phyloP scores from a whole-genome alignment of 225 moss, liverwort and hornwort genomes.

The Marchantia paleacea region DNA sequence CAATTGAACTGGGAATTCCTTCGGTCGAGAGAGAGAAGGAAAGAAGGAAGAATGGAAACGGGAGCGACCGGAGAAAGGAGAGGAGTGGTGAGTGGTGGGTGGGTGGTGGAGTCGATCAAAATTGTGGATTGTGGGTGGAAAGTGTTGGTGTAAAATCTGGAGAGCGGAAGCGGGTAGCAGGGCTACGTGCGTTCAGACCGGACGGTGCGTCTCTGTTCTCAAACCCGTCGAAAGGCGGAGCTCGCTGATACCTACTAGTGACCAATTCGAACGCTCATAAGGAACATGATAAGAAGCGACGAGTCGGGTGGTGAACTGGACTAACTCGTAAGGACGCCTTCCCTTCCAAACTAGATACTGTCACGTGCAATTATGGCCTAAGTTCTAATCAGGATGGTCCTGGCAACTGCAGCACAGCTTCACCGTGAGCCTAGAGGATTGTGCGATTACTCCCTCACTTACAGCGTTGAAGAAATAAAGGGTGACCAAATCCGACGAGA shows the following conservation, averaged over 20 bases:
- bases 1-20: too few relatives aligned
- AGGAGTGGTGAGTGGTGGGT: too few relatives aligned
- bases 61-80: background rate
- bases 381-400: conserved; percentile 28
- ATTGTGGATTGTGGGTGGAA: background rate
- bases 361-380: background rate
- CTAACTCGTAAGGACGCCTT: too few relatives aligned
- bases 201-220: background rate
- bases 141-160: background rate
- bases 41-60: background rate
- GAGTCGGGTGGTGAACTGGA: background rate
- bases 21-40: too few relatives aligned
- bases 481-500: conserved; percentile 20
- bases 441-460: conserved; percentile 16
- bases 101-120: background rate
- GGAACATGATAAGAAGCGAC: conserved; percentile 21
- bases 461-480: background rate
- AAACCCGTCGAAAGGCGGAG: background rate
- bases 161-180: background rate
- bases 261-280: conserved; percentile 30
- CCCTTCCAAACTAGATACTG: background rate
- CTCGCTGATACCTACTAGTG: conserved; percentile 17
- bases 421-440: conserved; percentile 14
- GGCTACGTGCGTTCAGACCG: background rate
- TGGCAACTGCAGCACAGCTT: conserved; percentile 31